Base-by-base conservation (phyloP, 2,329 filamentous ascomycete species). In the Fusarium sp. region DNA sequence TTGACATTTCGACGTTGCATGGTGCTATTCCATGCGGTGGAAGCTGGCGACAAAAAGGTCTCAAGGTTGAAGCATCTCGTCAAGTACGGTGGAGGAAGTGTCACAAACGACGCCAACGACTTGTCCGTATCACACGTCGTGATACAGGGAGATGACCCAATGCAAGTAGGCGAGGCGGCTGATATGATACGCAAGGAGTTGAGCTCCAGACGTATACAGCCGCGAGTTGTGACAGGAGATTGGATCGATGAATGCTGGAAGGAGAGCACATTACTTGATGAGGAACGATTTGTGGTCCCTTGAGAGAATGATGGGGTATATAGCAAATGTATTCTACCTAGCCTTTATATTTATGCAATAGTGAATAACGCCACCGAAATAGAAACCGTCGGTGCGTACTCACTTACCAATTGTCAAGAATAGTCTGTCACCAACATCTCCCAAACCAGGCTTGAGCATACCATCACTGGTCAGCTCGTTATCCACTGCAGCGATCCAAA, bases 401-500 rank as follows among this genome's bases (percentile, higher is more conserved):
- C 77, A 97, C 79, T 97, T 97, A 24, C 94, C 94, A 79, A 95
- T 87, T 0, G 94, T 97, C 82, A 97, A 83, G 81, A 95, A 98
- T 80, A 98, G 80, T 52, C 95, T 85, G 81, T 98, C 95, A 2
- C 95, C 95, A 61, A 98, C 90, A 81, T 98, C 95, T 2, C 94
- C 95, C 69, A 98, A 76, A 0, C 95, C 95, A 1, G 94, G 94
- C 83, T 91, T 92, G 69, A 98, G 90, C 94, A 98, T 97, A 11
- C 95, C 94, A 70, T 85, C 86, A n/a, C 87, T 84, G 70, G 94
- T 93, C 57, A 96, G 84, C 77, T 88, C 86, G 69, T 82, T 82
- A 79, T 98, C 95, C 22, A 97, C 85, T 1, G 89, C 94, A 0
- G 93, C 95, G 41, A 95, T 85, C 90, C 93, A 97, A 58, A 98